Evolutionary conservation across 495 filamentous ascomycete genomes (phyloP).

Genomic region (Annulohypoxylon bovei): DNA sequence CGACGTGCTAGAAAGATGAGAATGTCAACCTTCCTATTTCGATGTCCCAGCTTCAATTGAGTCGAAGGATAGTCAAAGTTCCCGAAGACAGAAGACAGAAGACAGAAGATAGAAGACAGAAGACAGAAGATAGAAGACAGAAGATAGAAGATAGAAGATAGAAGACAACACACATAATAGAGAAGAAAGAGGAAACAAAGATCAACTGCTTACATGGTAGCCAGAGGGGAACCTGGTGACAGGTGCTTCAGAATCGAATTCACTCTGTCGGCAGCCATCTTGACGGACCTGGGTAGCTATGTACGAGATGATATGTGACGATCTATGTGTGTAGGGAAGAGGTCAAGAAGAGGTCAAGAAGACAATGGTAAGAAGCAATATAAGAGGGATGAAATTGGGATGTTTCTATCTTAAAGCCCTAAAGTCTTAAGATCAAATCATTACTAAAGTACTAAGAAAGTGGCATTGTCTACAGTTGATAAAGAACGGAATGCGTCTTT

Average conservation of each 20-base stretch:
- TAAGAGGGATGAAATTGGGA: not conserved
- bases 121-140: not conserved
- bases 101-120: no score
- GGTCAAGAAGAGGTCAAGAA: not conserved
- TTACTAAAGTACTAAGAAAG: not conserved
- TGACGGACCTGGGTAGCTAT: conserved; percentile 38
- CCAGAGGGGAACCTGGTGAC: conserved; percentile 73
- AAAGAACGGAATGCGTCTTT: conserved; percentile 26
- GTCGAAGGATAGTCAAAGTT: no score
- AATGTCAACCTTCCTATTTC: conserved; percentile 14
- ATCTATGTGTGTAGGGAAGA: no score
- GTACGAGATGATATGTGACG: not conserved
- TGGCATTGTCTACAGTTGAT: conserved; percentile 35
- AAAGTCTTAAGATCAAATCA: not conserved
- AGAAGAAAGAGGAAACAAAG: not conserved
- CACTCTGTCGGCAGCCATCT: conserved; percentile 87
- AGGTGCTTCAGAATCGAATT: conserved; percentile 89
- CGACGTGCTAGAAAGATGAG: conserved; percentile 70
- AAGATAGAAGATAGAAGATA: no score
- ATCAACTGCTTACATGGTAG: conserved; percentile 72
- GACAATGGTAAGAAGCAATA: not conserved
- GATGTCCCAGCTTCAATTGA: not conserved
- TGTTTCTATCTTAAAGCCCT: conserved; percentile 11
- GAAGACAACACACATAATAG: no score
- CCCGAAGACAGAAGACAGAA: not conserved